Evolutionary conservation across 257 asterid species (phyloP), one percentile per base, ranked within the genome.

Genomic region (Nicotiana sylvestris): DNA sequence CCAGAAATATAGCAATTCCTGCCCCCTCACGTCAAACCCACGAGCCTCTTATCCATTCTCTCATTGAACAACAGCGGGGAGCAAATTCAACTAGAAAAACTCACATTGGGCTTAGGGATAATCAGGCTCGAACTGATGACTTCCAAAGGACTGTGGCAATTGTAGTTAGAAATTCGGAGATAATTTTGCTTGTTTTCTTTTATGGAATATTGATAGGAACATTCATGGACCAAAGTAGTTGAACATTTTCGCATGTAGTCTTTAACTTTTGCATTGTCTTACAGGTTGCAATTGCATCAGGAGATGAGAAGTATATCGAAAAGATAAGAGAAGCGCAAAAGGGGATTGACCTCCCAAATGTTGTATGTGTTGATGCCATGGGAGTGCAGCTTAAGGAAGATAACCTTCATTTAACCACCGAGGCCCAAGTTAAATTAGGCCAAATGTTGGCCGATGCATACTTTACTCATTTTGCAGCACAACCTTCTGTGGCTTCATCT

Each of bases 251-350:
- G 6, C 35, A 12, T 46, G 78, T 43, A 39, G 10, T 74, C 37
- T 21, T 0, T 49, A 49, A 49, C 39, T 11, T n/a, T 11, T 43
- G 6, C 78, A 5, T 43, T 74, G 62, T 25, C 9, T 1, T 49
- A 49, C 82, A 92, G 98, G 97, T 93, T 53, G 97, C 95, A 66
- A 58, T 93, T 29, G 94, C 92, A 82, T 93, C 95, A 12, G 97
- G 97, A 60, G 89, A 88, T 25, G 82, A 6, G 30, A 87, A 72
- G 18, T 91, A 83, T 51, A 12, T 89, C 16, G 96, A 91, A 64
- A 83, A 84, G 64, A 87, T 95, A 0, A 89, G 98, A 82, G 89
- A 90, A 58, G 90, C 91, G 15, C 98, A 93, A 21, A 81, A 84
- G 86, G 90, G 83, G 11, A 90, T 93, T 35, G 84, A 89, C 15